Evolutionary conservation across 768 basidiomycete species (phyloP), one percentile per base, ranked within the genome.

Genomic region (Amanita jacksonii): DNA sequence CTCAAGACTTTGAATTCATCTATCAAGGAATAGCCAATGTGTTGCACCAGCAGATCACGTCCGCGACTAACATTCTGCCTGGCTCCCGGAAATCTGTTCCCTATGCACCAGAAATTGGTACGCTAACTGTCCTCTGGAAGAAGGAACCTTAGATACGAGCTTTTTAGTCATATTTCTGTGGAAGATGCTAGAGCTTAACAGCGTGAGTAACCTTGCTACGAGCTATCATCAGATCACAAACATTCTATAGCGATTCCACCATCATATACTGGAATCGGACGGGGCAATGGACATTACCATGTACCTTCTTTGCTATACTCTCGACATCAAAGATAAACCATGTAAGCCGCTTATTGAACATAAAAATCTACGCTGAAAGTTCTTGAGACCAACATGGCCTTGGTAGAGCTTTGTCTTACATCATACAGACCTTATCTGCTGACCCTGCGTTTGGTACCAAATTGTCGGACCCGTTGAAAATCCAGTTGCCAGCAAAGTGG

Each of bases 291-390:
- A 93, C 54, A 56, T 92, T 3, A 65, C 90, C 20, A 84, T 76
- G 0, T 82, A 86, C 59, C 72, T 94, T 27, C 63, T 96, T 10
- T 83, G 84, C 53, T 85, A 84, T 57, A 77, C 77, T 38, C 67
- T 96, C 20, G 89, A 93, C 49, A 80, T 91, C 56, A 96, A 96
- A 61, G 93, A 97, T 56, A 90, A 89, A 63, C 85, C 91, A 48
- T 79, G 91, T 94, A 57, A 57, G 80, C 62, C 53, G n/a, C 35
- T 36, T 12, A 44, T 18, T 38, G 13, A 22, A 13, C 16, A n/a
- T 16, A 19, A 41, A 43, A 8, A 34, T n/a, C 12, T 28, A 27
- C 8, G 13, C 46, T 39, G 44, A 32, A n/a, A 55, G n/a, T 47
- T 10, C 49, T 30, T 18, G 53, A 91, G 92, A 92, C 52, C 86